Evolutionary conservation across 129 eudicot genomes (phyloP).

Genomic region (Helichrysum umbraculigerum): DNA sequence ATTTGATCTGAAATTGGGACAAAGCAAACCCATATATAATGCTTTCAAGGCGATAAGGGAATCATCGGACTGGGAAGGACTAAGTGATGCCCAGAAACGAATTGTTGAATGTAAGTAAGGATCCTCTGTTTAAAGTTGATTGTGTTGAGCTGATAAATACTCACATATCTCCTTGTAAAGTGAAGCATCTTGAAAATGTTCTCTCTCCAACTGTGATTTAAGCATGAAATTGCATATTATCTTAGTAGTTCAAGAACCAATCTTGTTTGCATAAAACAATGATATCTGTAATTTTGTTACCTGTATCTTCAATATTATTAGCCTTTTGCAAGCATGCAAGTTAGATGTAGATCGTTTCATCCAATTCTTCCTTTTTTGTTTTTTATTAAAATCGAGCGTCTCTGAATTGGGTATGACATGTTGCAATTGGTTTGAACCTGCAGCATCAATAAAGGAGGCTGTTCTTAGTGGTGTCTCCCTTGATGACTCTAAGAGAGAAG

Average conservation of each 20-base stretch:
- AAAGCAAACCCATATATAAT: conserved; percentile 85
- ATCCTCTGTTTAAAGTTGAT: not conserved
- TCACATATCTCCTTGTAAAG: not conserved
- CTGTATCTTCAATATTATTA: not conserved
- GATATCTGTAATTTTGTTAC: not conserved
- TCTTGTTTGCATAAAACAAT: not conserved
- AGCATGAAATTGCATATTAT: not conserved
- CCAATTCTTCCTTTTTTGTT: not conserved
- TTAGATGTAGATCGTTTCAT: not conserved
- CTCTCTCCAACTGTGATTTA: not conserved
- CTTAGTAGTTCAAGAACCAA: not conserved
- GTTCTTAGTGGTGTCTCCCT: conserved; percentile 87
- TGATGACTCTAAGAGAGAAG: conserved; percentile 81
- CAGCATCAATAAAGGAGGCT: conserved; percentile 95
- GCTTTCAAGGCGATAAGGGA: conserved; percentile 83
- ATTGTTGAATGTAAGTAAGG: conserved; percentile 74
- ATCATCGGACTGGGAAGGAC: conserved; percentile 63
- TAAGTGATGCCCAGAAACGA: conserved; percentile 84
- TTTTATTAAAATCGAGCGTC: not conserved
- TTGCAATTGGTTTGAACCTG: conserved; percentile 25
- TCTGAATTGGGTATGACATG: not conserved
- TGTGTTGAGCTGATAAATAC: not conserved
- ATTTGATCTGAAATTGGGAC: conserved; percentile 78
- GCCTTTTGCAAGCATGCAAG: not conserved
- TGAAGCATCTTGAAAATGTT: not conserved